Base-by-base conservation (phyloP, 345 rosid species). In the Citrus unshiu region DNA sequence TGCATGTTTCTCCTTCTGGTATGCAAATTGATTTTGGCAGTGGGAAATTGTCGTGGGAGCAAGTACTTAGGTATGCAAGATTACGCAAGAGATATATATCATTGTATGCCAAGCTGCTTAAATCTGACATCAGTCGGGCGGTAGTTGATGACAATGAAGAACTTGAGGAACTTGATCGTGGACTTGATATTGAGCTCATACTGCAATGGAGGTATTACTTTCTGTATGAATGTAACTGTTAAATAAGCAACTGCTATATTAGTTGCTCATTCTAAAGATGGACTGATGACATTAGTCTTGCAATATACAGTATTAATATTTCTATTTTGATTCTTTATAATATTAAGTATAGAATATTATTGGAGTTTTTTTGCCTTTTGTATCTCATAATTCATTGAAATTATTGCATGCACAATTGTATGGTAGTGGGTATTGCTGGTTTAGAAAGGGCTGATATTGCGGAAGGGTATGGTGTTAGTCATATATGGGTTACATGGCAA, bases 31-130 rank as follows among this genome's bases (percentile, higher is more conserved):
- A 79, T 83, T 87, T 63, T 90, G 89, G 88, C 97, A 96, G 99
- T 79, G 98, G 99, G 80, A 96, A 83, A 78, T 80, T 94, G 86
- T 94, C 97, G 13, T 96, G 99, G 99, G 98, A 93, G 81, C 92
- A 91, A 81, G 90, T 96, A 61, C 83, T 94, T 60, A 88, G 88
- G 84, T 85, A 86, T 87, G 88, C 97, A 72, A 89, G 87, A 35
- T 81, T 94, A 85, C 95, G 95, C 51, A 96, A 94, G 92, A 92
- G 88, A 85, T 96, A 94, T 81, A 91, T 96, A 49, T 88, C 97
- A 24, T 83, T 89, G 14, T 96, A 96, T 87, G 98, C 97, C 68
- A 88, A 97, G 70, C 83, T 94, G 81, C 95, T 96, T 65, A 96
- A 93, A 86, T 89, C 97, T 71, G 99, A 94, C 81, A 77, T 80